These are phyloP conservation scores for Vitis rotundifolia DNA, from an alignment of 164 flowering plant species.

Conservation along the genomic window DNA sequence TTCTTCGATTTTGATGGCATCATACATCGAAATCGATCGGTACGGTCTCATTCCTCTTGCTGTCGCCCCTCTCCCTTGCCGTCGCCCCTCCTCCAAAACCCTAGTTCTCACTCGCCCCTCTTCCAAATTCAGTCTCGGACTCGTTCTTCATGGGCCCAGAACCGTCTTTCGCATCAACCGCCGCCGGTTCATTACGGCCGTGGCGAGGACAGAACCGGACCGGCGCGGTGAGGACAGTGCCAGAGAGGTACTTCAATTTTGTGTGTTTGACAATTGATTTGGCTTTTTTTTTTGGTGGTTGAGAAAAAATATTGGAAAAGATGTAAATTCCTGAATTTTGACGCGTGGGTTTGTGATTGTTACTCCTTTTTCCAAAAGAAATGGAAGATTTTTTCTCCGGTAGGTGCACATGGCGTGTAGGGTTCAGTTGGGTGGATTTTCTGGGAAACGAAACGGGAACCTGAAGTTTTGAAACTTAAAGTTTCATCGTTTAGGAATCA, in stretches of 20 bases:
- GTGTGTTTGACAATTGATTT: background rate
- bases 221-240: slow-evolving; percentile 24
- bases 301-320: background rate
- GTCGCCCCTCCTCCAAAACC: slow-evolving; percentile 27
- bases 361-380: too few species aligned
- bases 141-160: slow-evolving; percentile 19
- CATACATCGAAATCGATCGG: slow-evolving; percentile 30
- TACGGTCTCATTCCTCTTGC: slow-evolving; percentile 33
- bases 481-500: too few species aligned
- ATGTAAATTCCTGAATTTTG: too few species aligned
- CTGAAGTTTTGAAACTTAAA: too few species aligned
- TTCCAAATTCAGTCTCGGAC: slow-evolving; percentile 21
- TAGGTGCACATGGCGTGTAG: too few species aligned
- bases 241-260: slow-evolving; percentile 29
- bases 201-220: slow-evolving; percentile 45
- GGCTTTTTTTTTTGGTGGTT: background rate
- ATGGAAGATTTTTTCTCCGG: too few species aligned
- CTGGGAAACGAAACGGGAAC: too few species aligned
- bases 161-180: slow-evolving; percentile 6
- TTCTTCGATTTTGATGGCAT: slow-evolving; percentile 25
- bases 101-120: slow-evolving; percentile 20
- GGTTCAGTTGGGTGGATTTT: too few species aligned
- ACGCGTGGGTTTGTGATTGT: too few species aligned
- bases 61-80: slow-evolving; percentile 34
- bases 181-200: slow-evolving; percentile 27